Percentiles rank a stretch among this genome's conserved stretches.
Conservation (phyloP, 2,329 filamentous ascomycete genomes). For the Cladosporium cucumerinum region DNA sequence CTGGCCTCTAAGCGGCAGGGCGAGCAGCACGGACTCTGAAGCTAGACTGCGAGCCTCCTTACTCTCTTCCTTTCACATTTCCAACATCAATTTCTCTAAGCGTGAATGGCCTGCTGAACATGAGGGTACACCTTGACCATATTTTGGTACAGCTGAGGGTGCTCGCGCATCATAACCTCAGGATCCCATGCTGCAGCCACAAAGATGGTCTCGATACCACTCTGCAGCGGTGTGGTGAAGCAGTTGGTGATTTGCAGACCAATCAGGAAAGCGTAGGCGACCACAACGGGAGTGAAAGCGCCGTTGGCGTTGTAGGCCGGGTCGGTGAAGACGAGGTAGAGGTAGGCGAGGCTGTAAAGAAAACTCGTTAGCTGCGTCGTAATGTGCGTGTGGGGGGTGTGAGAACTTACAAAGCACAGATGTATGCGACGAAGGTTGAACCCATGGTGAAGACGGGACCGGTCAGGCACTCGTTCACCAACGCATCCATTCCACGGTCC, state of each 20-base stretch:
- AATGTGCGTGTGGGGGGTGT: background rate
- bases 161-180: constrained; percentile 72
- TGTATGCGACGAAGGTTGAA: constrained; percentile 77
- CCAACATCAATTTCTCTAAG: constrained; percentile 14
- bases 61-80: background rate
- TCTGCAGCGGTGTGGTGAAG: constrained; percentile 82
- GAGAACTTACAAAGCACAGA: constrained; percentile 60
- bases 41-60: background rate
- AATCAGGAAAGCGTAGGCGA: constrained; percentile 84
- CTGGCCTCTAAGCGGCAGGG: background rate
- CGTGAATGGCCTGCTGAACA: constrained; percentile 29
- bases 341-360: constrained; percentile 60
- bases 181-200: constrained; percentile 69
- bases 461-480: constrained; percentile 84
- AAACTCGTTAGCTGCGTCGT: background rate
- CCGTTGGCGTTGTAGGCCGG: constrained; percentile 70
- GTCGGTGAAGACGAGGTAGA: constrained; percentile 82
- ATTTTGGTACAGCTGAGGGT: constrained; percentile 74
- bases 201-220: constrained; percentile 89
- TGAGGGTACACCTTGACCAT: constrained; percentile 81
- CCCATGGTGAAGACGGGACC: constrained; percentile 52
- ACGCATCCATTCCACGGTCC: constrained; percentile 82
- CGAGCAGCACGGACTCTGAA: background rate
- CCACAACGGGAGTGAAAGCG: constrained; percentile 69
- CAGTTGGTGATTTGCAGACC: constrained; percentile 86